Base-by-base conservation (phyloP, 805 yeast species). In the Yueomyces sinensis region DNA sequence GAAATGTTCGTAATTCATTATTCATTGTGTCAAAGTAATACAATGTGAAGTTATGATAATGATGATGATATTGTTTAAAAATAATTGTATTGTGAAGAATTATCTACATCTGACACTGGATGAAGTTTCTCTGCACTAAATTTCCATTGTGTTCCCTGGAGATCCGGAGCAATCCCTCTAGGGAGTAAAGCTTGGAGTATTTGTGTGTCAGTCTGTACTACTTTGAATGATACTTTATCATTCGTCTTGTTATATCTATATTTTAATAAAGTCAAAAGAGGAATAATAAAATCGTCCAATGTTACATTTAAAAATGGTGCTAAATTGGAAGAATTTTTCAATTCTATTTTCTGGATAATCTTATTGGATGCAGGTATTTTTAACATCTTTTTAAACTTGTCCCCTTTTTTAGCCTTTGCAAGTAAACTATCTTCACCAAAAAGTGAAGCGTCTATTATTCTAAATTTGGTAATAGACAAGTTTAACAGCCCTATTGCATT, bases 401-500 rank as follows among this genome's bases (percentile, higher is more conserved):
- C 44, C 17, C 37, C 40, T 32, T 45, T 45, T 28, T 35, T 38
- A 6, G 23, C 7, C 7, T 27, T 35, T 3, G 22, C n/a, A 5
- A 35, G 17, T 2, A 32, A 19, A 11, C 33, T 31, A n/a, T 30
- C 17, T 18, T 43, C 40, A 15, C 49, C 31, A 30, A 40, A 37
- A 2, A 40, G 31, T 16, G 41, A 33, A 1, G 49, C 45, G 1
- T 46, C 42, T 13, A 51, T 40, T 17, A 36, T 33, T 17, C 43
- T 34, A 13, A 45, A 39, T 5, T 34, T 31, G 13, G 44, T 37
- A 14, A 47, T 39, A 3, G 52, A 39, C 13, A 38, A 39, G 9
- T 49, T 44, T 14, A 55, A 34, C 54, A 55, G 46, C 1, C 57
- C 59, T 14, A 50, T 37, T 3, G 60, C 48, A n/a, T 37, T 30